phyloP scores from a whole-genome alignment of 768 basidiomycete genomes.

The Rhodocollybia butyracea region DNA sequence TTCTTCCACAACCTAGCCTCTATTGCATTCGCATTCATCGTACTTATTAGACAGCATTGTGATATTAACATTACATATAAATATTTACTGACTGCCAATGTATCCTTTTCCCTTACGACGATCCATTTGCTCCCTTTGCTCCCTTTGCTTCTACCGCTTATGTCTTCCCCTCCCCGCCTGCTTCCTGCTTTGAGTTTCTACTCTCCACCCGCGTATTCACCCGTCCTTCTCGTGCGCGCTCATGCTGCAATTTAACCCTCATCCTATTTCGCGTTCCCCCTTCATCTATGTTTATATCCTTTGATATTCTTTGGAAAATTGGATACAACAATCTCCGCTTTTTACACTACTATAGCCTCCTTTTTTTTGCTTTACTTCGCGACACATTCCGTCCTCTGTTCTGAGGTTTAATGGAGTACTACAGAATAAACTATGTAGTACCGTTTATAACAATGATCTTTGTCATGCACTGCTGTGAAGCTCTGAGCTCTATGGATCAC shows the following conservation, averaged over 20 bases:
- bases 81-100: slow-evolving; percentile 3
- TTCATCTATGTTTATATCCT: slow-evolving; percentile 7
- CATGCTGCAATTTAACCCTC: background rate
- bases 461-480: too few relatives aligned
- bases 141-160: background rate
- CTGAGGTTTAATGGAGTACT: background rate
- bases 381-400: background rate
- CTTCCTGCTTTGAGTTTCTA: background rate
- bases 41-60: slow-evolving; percentile 29
- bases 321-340: background rate
- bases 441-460: background rate
- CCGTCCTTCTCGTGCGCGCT: background rate
- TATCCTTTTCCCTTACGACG: background rate
- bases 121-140: background rate
- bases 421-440: background rate
- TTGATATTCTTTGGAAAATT: background rate
- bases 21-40: slow-evolving; percentile 6
- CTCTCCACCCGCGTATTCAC: background rate
- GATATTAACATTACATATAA: slow-evolving; percentile 3
- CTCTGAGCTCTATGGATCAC: too few relatives aligned
- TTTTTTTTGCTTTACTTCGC: background rate
- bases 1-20: background rate
- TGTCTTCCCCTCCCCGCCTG: background rate
- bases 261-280: background rate
- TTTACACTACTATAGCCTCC: background rate